phyloP scores from a whole-genome alignment of 495 filamentous ascomycete genomes.

The Penicillium tannophilum region DNA sequence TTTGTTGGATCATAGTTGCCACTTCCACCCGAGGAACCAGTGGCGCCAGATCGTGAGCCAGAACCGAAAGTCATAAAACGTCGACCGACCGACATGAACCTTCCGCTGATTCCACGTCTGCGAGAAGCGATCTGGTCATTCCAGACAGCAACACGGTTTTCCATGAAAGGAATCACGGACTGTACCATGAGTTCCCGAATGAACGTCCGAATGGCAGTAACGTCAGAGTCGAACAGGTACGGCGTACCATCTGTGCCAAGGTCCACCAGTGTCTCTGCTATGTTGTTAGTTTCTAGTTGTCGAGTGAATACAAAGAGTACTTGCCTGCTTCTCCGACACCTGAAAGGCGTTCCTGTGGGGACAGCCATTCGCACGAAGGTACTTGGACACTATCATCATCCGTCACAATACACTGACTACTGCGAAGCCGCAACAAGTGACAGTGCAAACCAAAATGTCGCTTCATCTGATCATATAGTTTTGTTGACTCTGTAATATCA shows the following conservation, averaged over 20 bases:
- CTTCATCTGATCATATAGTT: constrained; percentile 96
- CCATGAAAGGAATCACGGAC: constrained; percentile 92
- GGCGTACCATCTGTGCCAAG: constrained; percentile 66
- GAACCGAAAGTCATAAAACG: constrained; percentile 80
- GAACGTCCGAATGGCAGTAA: constrained; percentile 80
- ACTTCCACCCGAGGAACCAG: constrained; percentile 43
- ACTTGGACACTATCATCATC: constrained; percentile 89
- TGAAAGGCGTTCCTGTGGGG: constrained; percentile 80
- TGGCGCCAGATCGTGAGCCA: constrained; percentile 45
- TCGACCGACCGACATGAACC: constrained; percentile 89
- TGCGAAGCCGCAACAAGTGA: constrained; percentile 83
- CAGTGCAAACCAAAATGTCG: constrained; percentile 94
- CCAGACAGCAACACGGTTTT: constrained; percentile 85
- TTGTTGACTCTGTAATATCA: constrained; percentile 85
- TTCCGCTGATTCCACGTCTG: constrained; percentile 80
- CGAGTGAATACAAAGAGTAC: constrained; percentile 1
- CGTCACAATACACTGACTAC: constrained; percentile 79
- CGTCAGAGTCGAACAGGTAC: constrained; percentile 90
- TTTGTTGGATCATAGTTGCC: constrained; percentile 76
- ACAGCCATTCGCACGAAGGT: constrained; percentile 83
- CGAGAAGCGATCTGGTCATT: constrained; percentile 97
- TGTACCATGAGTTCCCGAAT: constrained; percentile 92
- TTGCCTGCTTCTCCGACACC: constrained; percentile 66
- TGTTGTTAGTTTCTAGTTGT: constrained; percentile 21
- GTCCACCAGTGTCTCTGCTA: constrained; percentile 52